These are phyloP conservation scores for Aureobasidium melanogenum DNA, from an alignment of 2,329 filamentous ascomycete genomes.

Conservation along the genomic window DNA sequence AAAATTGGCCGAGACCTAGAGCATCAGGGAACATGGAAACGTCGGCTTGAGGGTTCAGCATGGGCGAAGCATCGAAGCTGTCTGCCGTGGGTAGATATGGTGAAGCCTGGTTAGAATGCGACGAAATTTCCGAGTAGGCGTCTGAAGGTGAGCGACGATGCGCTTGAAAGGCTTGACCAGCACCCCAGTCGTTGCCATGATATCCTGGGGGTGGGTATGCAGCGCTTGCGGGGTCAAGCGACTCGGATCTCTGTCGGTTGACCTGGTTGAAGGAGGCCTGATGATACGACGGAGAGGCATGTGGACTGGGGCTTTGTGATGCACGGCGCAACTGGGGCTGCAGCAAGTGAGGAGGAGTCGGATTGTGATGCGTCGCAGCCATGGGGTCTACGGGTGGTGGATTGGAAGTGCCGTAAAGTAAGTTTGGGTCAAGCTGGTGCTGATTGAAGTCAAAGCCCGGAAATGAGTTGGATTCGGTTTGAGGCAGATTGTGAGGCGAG, in stretches of 20 bases:
- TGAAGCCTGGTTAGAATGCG: slow-evolving; percentile 66
- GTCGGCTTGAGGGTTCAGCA: slow-evolving; percentile 65
- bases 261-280: slow-evolving; percentile 44
- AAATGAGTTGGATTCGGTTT: slow-evolving; percentile 41
- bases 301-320: slow-evolving; percentile 45
- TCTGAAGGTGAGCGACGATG: slow-evolving; percentile 85
- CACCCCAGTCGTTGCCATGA: slow-evolving; percentile 48
- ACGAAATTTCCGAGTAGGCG: slow-evolving; percentile 71
- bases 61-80: slow-evolving; percentile 76
- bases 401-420: slow-evolving; percentile 44
- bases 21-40: slow-evolving; percentile 66
- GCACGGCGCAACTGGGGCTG: slow-evolving; percentile 44
- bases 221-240: slow-evolving; percentile 52
- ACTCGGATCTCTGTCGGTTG: slow-evolving; percentile 46
- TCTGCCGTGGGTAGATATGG: slow-evolving; percentile 73
- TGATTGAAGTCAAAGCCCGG: slow-evolving; percentile 43
- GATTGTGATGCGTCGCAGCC: slow-evolving; percentile 39
- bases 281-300: slow-evolving; percentile 44
- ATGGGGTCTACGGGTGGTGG: slow-evolving; percentile 42
- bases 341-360: slow-evolving; percentile 49
- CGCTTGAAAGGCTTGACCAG: slow-evolving; percentile 58
- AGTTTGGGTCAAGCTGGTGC: slow-evolving; percentile 53
- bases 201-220: slow-evolving; percentile 40
- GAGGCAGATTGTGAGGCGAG: slow-evolving; percentile 17
- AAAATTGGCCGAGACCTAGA: slow-evolving; percentile 70